Percentiles rank a stretch among this genome's conserved stretches.
These are phyloP conservation scores for Oxyria digyna DNA, from an alignment of 148 eudicot genomes.

Conservation along the genomic window DNA sequence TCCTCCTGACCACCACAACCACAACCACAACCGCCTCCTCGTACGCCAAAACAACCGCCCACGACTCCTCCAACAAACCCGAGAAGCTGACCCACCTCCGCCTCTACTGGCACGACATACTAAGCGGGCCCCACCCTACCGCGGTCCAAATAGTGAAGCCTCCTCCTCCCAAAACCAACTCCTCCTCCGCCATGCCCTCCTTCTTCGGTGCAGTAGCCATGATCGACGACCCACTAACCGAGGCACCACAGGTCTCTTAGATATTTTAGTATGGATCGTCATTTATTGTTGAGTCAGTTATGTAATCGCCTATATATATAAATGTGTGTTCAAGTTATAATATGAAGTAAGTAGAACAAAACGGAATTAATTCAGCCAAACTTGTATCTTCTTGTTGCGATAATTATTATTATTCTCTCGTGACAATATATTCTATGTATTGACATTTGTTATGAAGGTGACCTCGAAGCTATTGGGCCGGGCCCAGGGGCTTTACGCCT, in stretches of 20 bases:
- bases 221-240: constrained; percentile 29
- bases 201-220: constrained; percentile 20
- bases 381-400: no score
- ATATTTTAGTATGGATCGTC: no score
- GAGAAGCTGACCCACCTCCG: constrained; percentile 22
- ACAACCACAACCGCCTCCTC: neutral
- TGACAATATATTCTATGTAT: no score
- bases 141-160: constrained; percentile 4
- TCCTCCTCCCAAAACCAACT: neutral
- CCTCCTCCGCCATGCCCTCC: constrained; percentile 8
- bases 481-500: constrained; percentile 31
- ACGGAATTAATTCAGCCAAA: no score
- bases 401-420: no score
- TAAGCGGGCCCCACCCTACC: constrained; percentile 17
- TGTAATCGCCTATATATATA: no score
- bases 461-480: constrained; percentile 23
- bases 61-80: neutral
- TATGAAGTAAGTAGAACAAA: no score
- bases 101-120: constrained; percentile 26
- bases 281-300: no score
- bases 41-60: neutral
- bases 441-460: no score
- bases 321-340: no score
- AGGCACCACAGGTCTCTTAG: constrained; percentile 14
- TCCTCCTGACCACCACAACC: neutral